These are phyloP conservation scores for Apophysomyces sp. DNA, from an alignment of 371 early-diverging fungal genomes.

Conservation along the genomic window DNA sequence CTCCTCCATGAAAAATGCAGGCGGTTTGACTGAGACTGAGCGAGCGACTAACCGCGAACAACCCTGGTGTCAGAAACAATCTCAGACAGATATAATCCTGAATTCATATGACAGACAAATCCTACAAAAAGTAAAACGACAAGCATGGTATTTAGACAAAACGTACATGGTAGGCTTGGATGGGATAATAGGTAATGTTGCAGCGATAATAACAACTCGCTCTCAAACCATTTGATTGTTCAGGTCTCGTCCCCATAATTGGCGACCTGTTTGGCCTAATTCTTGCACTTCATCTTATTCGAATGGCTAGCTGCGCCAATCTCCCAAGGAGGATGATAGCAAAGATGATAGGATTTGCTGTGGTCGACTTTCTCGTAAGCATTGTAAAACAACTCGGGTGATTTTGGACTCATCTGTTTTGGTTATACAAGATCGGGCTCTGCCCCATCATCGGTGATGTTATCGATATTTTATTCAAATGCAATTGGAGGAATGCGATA, in stretches of 20 bases:
- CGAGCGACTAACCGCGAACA: neutral
- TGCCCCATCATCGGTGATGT: conserved; percentile 41
- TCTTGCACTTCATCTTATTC: conserved; percentile 21
- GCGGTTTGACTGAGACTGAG: neutral
- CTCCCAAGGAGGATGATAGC: conserved; percentile 13
- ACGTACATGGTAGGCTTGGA: neutral
- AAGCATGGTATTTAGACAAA: neutral
- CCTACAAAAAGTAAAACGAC: neutral
- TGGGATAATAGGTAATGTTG: neutral
- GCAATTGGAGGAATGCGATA: conserved; percentile 36
- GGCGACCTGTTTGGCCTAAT: conserved; percentile 33
- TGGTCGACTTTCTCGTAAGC: conserved; percentile 27
- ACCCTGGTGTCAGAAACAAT: neutral
- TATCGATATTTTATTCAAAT: conserved; percentile 36
- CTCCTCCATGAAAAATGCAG: neutral
- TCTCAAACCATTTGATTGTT: neutral
- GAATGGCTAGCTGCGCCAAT: conserved; percentile 14
- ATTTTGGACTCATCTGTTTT: neutral
- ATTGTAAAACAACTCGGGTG: neutral
- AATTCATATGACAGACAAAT: neutral
- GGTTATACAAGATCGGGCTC: conserved; percentile 2
- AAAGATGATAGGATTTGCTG: conserved; percentile 28
- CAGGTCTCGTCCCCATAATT: conserved; percentile 27
- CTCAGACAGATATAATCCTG: neutral
- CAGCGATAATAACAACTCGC: neutral